Evolutionary conservation across 441 rosid genomes (phyloP), one percentile per base, ranked within the genome.

Genomic region (Pelargonium citronellum): DNA sequence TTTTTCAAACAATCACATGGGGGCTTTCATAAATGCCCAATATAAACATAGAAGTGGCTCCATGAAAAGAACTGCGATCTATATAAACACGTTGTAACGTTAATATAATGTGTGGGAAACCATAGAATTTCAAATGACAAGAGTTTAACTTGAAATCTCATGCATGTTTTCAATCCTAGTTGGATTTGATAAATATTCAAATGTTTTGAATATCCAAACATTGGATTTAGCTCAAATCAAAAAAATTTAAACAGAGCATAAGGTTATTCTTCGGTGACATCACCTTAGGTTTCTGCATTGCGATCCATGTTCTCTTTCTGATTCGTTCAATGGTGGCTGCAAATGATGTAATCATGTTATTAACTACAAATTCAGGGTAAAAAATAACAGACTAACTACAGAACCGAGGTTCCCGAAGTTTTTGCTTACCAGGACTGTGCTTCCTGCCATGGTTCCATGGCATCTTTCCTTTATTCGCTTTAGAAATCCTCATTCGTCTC

Each of bases 231-330:
- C 27, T 24, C 27, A 24, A 24, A 24, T 24, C 27, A 0, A 24
- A 24, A 64, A 13, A 70, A n/a, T 80, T 7, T 24, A 24, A 24
- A 24, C 27, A 2, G 27, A 24, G 27, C 27, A 24, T 24, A 78
- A 80, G 76, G 70, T 66, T 64, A 76, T 85, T 86, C 99, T 91
- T 89, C 91, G 96, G 87, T 89, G 92, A 87, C 99, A 86, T 94
- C 97, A 94, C 97, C 99, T 94, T 90, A 83, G 99, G 97, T 83
- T 90, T 70, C 89, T 91, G 99, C 99, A 94, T 94, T 68, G 99
- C 99, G 68, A 94, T 80, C 86, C 66, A 86, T 74, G 99, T 94
- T 81, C 92, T 82, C 78, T 94, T 97, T 78, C 82, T 84, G 75
- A 94, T 94, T 81, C 81, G 85, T 72, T 80, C 87, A 73, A 84